Conservation (phyloP, 2,329 filamentous ascomycete species). For the Fusarium nanum region DNA sequence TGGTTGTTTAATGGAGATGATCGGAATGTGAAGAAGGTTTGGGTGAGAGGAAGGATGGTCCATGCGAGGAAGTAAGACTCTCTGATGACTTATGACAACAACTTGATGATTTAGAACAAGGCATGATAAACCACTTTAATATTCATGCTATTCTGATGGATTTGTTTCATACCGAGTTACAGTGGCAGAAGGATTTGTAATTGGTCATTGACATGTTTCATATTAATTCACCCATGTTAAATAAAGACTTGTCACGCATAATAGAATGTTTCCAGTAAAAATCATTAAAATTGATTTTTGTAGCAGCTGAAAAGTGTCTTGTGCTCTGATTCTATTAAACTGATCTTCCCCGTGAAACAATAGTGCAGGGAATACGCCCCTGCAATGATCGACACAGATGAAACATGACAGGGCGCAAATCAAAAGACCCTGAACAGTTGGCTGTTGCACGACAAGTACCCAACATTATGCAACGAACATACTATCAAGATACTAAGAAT, state of each 20-base stretch:
- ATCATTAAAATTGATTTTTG: neutral
- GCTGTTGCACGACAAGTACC: neutral
- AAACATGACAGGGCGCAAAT: constrained; percentile 6
- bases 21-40: constrained; percentile 87
- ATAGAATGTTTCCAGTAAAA: neutral
- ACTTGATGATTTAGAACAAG: neutral
- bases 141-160: neutral
- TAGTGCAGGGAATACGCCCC: neutral
- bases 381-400: neutral
- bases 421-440: neutral
- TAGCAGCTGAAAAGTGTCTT: neutral
- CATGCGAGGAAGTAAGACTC: constrained; percentile 57
- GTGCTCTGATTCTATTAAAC: neutral
- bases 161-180: neutral
- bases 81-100: neutral
- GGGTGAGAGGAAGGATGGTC: constrained; percentile 87
- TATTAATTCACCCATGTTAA: too few relatives aligned
- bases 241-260: too few relatives aligned
- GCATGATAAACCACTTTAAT: neutral
- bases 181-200: neutral
- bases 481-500: neutral
- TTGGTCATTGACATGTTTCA: too few relatives aligned
- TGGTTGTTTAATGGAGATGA: constrained; percentile 97
- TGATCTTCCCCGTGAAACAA: neutral
- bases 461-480: neutral